Conservation (phyloP, 768 basidiomycete species). For the Pleurotus platypus region DNA sequence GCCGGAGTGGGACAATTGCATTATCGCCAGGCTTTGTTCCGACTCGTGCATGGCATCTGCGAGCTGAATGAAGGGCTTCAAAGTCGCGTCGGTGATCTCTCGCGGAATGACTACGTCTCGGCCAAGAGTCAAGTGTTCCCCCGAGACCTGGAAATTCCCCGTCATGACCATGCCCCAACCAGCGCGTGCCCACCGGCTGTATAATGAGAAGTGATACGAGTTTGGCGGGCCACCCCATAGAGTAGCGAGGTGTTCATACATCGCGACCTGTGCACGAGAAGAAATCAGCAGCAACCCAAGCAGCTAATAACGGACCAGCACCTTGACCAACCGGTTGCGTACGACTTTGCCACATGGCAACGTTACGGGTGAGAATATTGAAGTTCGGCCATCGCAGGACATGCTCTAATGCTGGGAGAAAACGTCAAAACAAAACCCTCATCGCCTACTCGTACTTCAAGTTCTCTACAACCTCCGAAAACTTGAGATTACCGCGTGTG, state of each 20-base stretch:
- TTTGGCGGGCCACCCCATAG: conserved; percentile 74
- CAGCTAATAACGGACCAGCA: conserved; percentile 15
- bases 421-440: neutral
- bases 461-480: no score
- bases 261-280: conserved; percentile 56
- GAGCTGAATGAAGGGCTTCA: conserved; percentile 49
- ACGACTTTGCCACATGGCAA: conserved; percentile 41
- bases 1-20: conserved; percentile 83
- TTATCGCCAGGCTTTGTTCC: conserved; percentile 45
- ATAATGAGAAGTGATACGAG: conserved; percentile 56
- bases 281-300: neutral
- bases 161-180: conserved; percentile 89
- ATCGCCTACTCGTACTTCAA: no score
- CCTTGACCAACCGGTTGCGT: conserved; percentile 53
- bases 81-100: conserved; percentile 32
- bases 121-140: conserved; percentile 63
- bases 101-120: conserved; percentile 65
- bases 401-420: neutral
- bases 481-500: no score
- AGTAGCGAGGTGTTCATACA: conserved; percentile 80
- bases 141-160: conserved; percentile 75
- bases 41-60: conserved; percentile 44
- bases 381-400: neutral
- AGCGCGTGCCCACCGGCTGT: conserved; percentile 69
- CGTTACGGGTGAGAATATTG: conserved; percentile 19